These are phyloP conservation scores for Penicillium crystallinum DNA, from an alignment of 495 filamentous ascomycete species.

Conservation along the genomic window DNA sequence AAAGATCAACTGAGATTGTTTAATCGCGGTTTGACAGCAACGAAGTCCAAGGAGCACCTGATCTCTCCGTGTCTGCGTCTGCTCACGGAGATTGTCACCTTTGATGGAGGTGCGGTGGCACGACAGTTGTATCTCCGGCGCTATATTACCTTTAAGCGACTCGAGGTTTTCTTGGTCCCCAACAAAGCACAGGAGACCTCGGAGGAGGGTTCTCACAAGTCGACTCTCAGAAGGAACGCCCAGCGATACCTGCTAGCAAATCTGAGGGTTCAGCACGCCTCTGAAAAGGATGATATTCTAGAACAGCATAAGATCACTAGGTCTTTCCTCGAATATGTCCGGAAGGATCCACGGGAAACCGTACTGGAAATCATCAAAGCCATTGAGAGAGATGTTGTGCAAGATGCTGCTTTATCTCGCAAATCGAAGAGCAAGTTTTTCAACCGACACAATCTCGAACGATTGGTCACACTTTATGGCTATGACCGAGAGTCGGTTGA, in stretches of 20 bases:
- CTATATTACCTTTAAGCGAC: constrained; percentile 65
- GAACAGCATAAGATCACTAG: constrained; percentile 64
- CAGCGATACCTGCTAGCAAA: constrained; percentile 68
- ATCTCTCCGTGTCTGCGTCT: constrained; percentile 79
- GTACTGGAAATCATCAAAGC: constrained; percentile 61
- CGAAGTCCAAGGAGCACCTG: constrained; percentile 72
- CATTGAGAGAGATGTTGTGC: constrained; percentile 60
- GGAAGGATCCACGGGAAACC: constrained; percentile 66
- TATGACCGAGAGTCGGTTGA: constrained; percentile 47
- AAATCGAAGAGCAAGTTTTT: constrained; percentile 68
- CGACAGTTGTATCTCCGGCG: constrained; percentile 63
- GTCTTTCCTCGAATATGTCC: constrained; percentile 62
- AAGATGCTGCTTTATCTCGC: constrained; percentile 62
- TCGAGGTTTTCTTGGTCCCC: constrained; percentile 51
- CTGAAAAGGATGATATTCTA: constrained; percentile 70
- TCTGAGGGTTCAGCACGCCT: constrained; percentile 62
- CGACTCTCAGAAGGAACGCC: constrained; percentile 72
- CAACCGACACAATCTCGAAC: constrained; percentile 61
- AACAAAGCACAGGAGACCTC: constrained; percentile 45
- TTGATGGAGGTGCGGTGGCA: constrained; percentile 75
- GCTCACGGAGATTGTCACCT: constrained; percentile 69
- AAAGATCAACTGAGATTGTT: constrained; percentile 68
- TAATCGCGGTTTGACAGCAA: constrained; percentile 63
- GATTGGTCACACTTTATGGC: constrained; percentile 66
- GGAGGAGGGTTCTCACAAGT: constrained; percentile 51